Evolutionary conservation across 495 filamentous ascomycete genomes (phyloP), one percentile per base, ranked within the genome.

Genomic region (Hyphodiscus hymeniophilus): DNA sequence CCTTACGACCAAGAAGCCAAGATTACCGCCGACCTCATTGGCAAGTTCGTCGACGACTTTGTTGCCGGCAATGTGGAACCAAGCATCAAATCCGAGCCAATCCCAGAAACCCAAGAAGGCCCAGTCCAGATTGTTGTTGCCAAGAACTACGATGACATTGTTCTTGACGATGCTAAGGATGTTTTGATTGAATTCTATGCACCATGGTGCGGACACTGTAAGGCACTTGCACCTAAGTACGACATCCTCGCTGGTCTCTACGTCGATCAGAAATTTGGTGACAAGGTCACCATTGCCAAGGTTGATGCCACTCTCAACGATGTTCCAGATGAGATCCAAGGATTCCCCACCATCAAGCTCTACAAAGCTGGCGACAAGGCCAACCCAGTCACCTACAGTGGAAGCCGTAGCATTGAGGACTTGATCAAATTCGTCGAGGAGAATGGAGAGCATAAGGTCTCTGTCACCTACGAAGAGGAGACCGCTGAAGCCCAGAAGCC

Each of bases 191-290:
- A 99, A 73, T 99, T 95, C 76, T 99, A 94, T 66, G 92, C 92
- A 20, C 94, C 94, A 34, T 97, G 92, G 94, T 99, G 94, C 65
- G 92, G 92, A 56, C 92, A 98, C 78, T 98, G 92, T 85, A 98
- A 98, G 75, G 84, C 88, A 52, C 71, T 92, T 24, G 87, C 85
- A 36, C 86, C 87, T 51, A 87, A 92, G 72, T 92, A 91, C 62
- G 87, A 94, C 55, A 88, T 95, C 64, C 86, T 99, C 47, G 92
- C 82, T 22, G 68, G 70, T 46, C 71, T 95, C 45, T 99, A 91
- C 70, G 73, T 72, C 62, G 73, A 82, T 54, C 66, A 73, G 59
- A 84, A 87, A 47, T 79, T 79, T 63, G 75, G 79, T 64, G 74
- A 82, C 60, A 85, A 95, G 77, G 83, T 97, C 31, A 84, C 84